Percentiles rank a stretch among this genome's conserved stretches.
These are phyloP conservation scores for Diphasiastrum complanatum DNA, from an alignment of 83 land plant species.

Conservation along the genomic window DNA sequence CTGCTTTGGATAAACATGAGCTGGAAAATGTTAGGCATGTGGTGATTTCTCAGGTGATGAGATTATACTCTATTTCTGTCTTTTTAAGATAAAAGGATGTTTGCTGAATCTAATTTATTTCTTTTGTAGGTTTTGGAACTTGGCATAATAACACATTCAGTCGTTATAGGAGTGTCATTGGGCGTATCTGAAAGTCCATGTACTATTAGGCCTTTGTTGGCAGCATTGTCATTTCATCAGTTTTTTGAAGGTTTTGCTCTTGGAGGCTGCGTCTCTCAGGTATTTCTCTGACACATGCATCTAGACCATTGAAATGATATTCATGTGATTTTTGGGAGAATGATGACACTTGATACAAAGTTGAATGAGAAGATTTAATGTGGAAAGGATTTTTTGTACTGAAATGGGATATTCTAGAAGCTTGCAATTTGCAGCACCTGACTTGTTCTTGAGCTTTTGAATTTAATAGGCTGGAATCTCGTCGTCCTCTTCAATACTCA, in stretches of 20 bases:
- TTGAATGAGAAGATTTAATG: not conserved
- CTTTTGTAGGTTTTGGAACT: too few species aligned
- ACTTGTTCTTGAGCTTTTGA: not conserved
- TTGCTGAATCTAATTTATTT: too few species aligned
- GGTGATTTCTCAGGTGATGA: too few species aligned
- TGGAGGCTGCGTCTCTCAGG: constrained; percentile 63
- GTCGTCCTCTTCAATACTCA: constrained; percentile 23
- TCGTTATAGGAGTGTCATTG: constrained; percentile 51
- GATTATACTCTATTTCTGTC: too few species aligned
- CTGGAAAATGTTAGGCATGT: too few species aligned
- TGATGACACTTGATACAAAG: too few species aligned
- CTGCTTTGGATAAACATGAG: too few species aligned
- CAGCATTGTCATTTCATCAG: constrained; percentile 53
- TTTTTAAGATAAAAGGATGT: too few species aligned
- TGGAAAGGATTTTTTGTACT: not conserved
- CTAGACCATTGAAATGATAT: too few species aligned
- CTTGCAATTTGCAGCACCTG: not conserved
- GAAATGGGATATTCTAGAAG: not conserved
- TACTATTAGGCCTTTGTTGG: constrained; percentile 49
- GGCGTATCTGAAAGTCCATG: constrained; percentile 56
- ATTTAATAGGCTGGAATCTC: constrained; percentile 34
- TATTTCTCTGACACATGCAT: too few species aligned
- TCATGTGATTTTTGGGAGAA: not conserved
- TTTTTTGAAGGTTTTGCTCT: constrained; percentile 64
- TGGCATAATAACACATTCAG: too few species aligned